phyloP scores from a whole-genome alignment of 148 eudicot species.

The Pharnaceum exiguum region DNA sequence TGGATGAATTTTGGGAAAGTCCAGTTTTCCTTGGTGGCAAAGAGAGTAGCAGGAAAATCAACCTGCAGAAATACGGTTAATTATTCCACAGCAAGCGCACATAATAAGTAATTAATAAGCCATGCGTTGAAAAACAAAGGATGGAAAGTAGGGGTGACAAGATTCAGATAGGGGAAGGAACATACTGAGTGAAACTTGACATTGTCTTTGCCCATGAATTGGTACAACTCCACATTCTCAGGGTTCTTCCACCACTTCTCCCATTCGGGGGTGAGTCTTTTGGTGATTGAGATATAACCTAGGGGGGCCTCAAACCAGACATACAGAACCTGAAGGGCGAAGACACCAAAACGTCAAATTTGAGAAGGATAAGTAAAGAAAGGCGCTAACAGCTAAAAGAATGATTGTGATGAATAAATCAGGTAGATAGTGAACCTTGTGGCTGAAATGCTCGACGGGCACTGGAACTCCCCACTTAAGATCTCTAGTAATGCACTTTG shows the following conservation, averaged over 20 bases:
- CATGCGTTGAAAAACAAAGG: background rate
- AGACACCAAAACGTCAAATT: background rate
- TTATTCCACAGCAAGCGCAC: background rate
- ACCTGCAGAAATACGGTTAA: background rate
- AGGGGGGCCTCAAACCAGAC: constrained; percentile 15
- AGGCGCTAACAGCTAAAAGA: background rate
- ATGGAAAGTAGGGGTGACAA: background rate
- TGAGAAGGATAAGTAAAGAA: background rate
- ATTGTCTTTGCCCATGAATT: constrained; percentile 16
- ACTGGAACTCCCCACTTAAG: constrained; percentile 16
- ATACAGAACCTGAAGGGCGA: constrained; percentile 7
- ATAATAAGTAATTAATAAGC: too few species aligned
- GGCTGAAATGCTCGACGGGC: background rate
- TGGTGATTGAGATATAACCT: constrained; percentile 8
- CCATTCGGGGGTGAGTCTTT: constrained; percentile 6
- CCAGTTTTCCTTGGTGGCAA: constrained; percentile 12
- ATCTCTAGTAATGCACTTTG: constrained; percentile 10
- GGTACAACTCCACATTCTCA: constrained; percentile 4
- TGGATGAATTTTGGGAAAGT: constrained; percentile 12
- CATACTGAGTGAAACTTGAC: constrained; percentile 8
- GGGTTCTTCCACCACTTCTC: constrained; percentile 13
- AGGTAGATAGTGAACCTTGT: background rate
- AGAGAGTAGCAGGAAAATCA: constrained; percentile 1
- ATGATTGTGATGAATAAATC: background rate
- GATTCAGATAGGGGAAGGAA: too few species aligned